These are phyloP conservation scores for Cladophialophora bantiana DNA, from an alignment of 2,329 filamentous ascomycete species.

Conservation along the genomic window DNA sequence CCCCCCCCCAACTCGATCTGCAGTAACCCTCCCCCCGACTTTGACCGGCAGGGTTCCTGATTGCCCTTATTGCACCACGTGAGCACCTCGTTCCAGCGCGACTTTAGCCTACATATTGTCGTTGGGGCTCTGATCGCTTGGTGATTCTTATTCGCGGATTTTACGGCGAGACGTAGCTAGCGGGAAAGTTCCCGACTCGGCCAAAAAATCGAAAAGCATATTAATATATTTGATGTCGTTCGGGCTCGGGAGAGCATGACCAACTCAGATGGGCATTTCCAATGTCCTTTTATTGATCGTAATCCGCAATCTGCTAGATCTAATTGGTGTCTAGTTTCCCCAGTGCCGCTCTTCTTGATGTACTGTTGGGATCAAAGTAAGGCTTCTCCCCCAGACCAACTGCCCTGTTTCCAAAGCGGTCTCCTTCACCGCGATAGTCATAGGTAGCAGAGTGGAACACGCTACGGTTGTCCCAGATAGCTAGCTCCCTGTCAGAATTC, in stretches of 20 bases:
- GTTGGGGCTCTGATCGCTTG: no score
- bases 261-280: background rate
- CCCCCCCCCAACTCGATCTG: no score
- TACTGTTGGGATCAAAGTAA: conserved; percentile 46
- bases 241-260: background rate
- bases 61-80: no score
- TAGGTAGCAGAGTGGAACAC: conserved; percentile 45
- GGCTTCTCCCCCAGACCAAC: conserved; percentile 48
- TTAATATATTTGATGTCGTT: background rate
- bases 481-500: conserved; percentile 21
- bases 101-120: no score
- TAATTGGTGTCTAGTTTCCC: conserved; percentile 4
- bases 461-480: conserved; percentile 48
- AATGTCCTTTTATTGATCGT: background rate
- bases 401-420: conserved; percentile 44
- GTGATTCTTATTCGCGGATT: no score
- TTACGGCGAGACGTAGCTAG: no score
- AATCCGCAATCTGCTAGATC: background rate
- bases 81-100: no score
- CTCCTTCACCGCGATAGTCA: conserved; percentile 45
- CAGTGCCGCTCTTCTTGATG: conserved; percentile 22
- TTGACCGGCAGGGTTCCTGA: no score
- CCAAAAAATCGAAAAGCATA: background rate
- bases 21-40: no score
- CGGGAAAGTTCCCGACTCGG: no score